Base-by-base conservation (phyloP, 352 stramenopile genomes). In the Blastocystis sp. region DNA sequence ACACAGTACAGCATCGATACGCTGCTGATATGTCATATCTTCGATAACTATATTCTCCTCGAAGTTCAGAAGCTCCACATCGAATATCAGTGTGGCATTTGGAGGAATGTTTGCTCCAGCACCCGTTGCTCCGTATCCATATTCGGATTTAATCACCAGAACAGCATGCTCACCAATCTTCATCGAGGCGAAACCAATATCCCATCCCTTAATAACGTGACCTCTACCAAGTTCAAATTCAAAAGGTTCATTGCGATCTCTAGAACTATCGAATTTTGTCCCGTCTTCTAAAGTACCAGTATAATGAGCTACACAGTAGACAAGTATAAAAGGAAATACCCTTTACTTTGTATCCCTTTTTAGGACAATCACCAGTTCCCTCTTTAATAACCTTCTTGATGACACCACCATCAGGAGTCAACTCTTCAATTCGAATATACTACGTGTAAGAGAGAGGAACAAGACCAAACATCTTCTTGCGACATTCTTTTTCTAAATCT, bases 281-380 rank as follows among this genome's bases (percentile, higher is more conserved):
- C 96, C 96, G 90, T 98, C 95, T 76, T 97, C 92, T 63, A 98
- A 90, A 78, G 95, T 98, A 24, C 96, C 96, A 43, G 95, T 98
- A 93, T 98, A 98, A 91, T 98, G 96, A 30, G 95, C 95, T 95
- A 90, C 20, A 88, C n/a, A 20, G 47, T 65, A 18, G 76, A 26
- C 39, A 18, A 62, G 70, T 73, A 73, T 66, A 95, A 94, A 93
- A 96, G 93, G 91, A 96, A 93, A 76, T 96, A 93, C 66, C 94
- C 93, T 54, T 93, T 90, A 34, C 93, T 92, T 41, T 63, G 50
- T 91, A 81, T 70, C 70, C 41, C 62, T 78, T 79, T 30, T 90
- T 90, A n/a, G 94, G 93, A 76, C 90, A 91, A 69, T 96, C 95
- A 90, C 95, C 95, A 78, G 92, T 91, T 70, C 95, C 95, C 63